Conservation (phyloP, 495 filamentous ascomycete genomes). For the Aspergillus panamensis region DNA sequence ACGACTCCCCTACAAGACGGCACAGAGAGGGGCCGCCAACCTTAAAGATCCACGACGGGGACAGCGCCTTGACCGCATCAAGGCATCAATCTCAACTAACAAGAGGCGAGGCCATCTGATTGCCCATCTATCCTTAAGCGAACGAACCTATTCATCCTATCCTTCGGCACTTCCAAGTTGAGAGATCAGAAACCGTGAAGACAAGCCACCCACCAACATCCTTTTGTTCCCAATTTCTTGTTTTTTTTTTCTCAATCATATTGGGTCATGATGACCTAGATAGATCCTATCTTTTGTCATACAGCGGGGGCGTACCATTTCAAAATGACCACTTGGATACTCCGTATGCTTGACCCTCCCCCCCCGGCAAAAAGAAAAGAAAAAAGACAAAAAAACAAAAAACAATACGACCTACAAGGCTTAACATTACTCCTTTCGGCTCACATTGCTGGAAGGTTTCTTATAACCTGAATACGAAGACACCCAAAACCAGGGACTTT, state of each 20-base stretch:
- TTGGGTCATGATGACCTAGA: neutral
- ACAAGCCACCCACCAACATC: neutral
- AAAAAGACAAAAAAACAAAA: too few species aligned
- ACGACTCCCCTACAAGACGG: neutral
- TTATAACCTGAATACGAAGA: too few species aligned
- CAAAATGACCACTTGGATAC: too few species aligned
- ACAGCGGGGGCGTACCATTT: neutral
- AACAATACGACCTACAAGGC: too few species aligned
- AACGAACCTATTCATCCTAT: neutral
- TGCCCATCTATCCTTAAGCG: neutral
- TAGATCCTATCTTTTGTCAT: neutral
- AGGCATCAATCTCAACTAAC: neutral
- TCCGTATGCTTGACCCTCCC: too few species aligned
- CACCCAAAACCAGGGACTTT: too few species aligned
- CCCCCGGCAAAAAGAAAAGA: too few species aligned
- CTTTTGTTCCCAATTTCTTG: neutral
- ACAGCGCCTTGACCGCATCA: slow-evolving; percentile 5
- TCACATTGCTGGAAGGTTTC: too few species aligned
- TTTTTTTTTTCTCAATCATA: neutral
- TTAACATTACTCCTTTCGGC: too few species aligned
- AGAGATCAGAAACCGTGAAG: neutral
- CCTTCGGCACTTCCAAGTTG: slow-evolving; percentile 1
- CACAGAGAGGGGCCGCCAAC: neutral
- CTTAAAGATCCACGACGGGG: slow-evolving; percentile 4
- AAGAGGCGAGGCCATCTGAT: neutral